Base-by-base conservation (phyloP, 1,284 basidiomycete species). In the Chondrostereum purpureum region DNA sequence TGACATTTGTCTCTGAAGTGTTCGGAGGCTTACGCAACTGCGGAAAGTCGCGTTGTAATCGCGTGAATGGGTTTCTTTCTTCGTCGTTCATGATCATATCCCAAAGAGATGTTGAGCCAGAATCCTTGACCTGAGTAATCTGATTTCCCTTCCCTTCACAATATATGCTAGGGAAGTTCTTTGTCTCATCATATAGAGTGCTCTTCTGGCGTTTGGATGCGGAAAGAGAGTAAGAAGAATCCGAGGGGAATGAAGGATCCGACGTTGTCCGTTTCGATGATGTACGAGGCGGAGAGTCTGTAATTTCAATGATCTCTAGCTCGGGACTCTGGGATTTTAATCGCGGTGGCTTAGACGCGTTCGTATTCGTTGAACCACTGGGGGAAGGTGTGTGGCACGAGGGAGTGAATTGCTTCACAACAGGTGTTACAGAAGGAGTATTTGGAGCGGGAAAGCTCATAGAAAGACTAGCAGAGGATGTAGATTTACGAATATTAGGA, bases 221-320 rank as follows among this genome's bases (percentile, higher is more conserved):
- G 65, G 64, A 43, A 68, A 12, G 71, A 68, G 6, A 69, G 56
- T 24, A 65, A 64, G 12, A 71, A 61, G 4, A 65, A 6, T 46
- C 52, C 12, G 39, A 41, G 6, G 38, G 16, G 16, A 23, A 42
- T 5, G 45, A 34, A 10, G 27, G 13, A 20, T 36, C 45, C 1
- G 45, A 39, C 12, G 45, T 51, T 21, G 10, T 31, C n/a, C 27
- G 27, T 31, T 31, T 31, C n/a, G 27, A 8, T 8, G 27, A 31
- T 8, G 8, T 8, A n/a, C 8, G 27, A n/a, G 27, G 27, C 8
- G 27, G 27, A 31, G 27, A 31, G n/a, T 31, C 27, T 8, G n/a
- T n/a, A 8, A 31, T 8, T 8, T 31, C 27, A n/a, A 31, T 31
- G 27, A 31, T n/a, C 27, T 31, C n/a, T n/a, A n/a, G n/a, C n/a